phyloP scores from a whole-genome alignment of 2,329 filamentous ascomycete species.

The Neopestalotiopsis sp. region DNA sequence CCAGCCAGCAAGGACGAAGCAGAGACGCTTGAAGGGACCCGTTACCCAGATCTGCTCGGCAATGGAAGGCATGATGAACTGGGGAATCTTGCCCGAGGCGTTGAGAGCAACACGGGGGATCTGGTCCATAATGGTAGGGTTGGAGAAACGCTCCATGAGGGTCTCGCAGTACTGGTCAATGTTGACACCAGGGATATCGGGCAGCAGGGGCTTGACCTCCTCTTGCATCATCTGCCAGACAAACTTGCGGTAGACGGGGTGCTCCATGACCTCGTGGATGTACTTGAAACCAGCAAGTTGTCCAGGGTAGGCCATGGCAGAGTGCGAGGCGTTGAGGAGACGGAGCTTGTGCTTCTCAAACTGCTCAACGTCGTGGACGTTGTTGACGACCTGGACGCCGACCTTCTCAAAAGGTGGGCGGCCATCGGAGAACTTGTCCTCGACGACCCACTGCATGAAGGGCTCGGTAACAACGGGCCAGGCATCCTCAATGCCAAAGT shows the following conservation, averaged over 20 bases:
- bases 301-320: constrained; percentile 55
- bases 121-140: constrained; percentile 61
- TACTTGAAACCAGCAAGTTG: constrained; percentile 58
- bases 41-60: constrained; percentile 51
- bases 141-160: constrained; percentile 59
- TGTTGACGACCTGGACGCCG: constrained; percentile 55
- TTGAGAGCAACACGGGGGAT: constrained; percentile 56
- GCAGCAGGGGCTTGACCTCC: constrained; percentile 57
- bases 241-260: constrained; percentile 51
- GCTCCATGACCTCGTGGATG: constrained; percentile 58
- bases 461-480: constrained; percentile 62
- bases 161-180: constrained; percentile 58
- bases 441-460: constrained; percentile 61
- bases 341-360: constrained; percentile 63
- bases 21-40: constrained; percentile 51
- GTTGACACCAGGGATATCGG: constrained; percentile 53
- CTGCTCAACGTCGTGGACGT: constrained; percentile 57
- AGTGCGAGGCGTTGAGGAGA: constrained; percentile 58
- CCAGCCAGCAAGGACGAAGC: constrained; percentile 54
- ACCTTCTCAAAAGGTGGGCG: constrained; percentile 58
- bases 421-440: constrained; percentile 56
- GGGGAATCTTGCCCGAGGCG: constrained; percentile 59
- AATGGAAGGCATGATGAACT: constrained; percentile 54
- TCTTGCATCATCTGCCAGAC: constrained; percentile 60
- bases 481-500: constrained; percentile 52